Base-by-base conservation (phyloP, 768 basidiomycete genomes). In the Mycena filopes region DNA sequence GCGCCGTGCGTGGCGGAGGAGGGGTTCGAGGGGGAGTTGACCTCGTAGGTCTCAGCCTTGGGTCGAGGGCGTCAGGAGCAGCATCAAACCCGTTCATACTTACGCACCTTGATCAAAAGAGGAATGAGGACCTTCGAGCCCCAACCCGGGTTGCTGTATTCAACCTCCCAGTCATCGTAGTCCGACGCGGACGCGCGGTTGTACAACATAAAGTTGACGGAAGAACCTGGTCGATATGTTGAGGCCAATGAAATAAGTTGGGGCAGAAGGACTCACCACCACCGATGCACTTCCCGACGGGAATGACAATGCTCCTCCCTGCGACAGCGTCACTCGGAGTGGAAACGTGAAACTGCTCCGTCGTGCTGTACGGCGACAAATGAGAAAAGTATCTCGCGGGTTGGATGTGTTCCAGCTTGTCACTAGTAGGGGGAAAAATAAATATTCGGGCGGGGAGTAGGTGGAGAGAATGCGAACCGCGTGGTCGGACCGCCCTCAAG, bases 161-260 rank as follows among this genome's bases (percentile, higher is more conserved):
- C 26, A 20, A 57, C 64, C 48, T 70, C 73, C 77, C 77, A 78
- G 46, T 73, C 76, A 65, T 78, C 76, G 33, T 58, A 66, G 47
- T 72, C 71, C 7, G 53, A 56, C n/a, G 59, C 55, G 4, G 69
- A 42, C 6, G 66, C 48, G 4, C 69, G 66, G 21, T 57, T 72
- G 48, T 72, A 72, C 21, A 55, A 54, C 71, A 65, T 45, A 77
- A 81, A 79, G 49, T 84, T 84, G 28, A 84, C 75, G 33, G 77
- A 74, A 0, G 81, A 81, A 1, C 84, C 84, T 7, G 85, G 65
- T 41, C 75, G 11, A 10, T 10, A 48, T 75, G 71, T 3, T 80
- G 83, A 21, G 65, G 70, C 1, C 71, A 73, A 1, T 81, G 67
- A 33, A 78, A 29, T 1, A 65, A 40, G 0, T 69, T 36, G 11